Percentiles rank a stretch among this genome's conserved stretches.
Evolutionary conservation across 176 grass and related monocot species (phyloP).

Genomic region (Cenchrus americanus): DNA sequence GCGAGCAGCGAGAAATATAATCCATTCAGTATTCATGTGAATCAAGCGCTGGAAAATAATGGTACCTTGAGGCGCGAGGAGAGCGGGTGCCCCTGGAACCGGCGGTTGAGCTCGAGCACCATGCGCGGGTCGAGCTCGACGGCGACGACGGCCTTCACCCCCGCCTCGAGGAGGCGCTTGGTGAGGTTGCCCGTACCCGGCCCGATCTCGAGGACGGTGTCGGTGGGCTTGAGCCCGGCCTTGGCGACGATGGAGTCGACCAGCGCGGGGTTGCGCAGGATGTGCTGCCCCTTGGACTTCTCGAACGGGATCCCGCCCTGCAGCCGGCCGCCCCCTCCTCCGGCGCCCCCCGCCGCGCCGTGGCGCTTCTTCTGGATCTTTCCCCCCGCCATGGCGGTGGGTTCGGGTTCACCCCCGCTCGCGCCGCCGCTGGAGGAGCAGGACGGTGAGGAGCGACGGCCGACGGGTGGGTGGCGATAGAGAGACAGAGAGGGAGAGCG

Average conservation of each 20-base stretch:
- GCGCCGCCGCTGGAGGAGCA: background rate
- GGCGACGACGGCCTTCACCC: constrained; percentile 84
- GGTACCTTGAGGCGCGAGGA: constrained; percentile 74
- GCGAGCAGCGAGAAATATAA: background rate
- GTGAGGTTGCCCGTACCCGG: constrained; percentile 96
- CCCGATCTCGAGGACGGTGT: constrained; percentile 94
- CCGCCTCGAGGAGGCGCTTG: constrained; percentile 82
- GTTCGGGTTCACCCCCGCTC: background rate
- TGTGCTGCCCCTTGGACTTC: constrained; percentile 98
- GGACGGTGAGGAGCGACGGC: background rate
- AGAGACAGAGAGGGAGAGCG: background rate
- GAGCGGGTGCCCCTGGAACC: constrained; percentile 83
- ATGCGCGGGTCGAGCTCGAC: constrained; percentile 98
- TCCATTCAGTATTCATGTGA: background rate
- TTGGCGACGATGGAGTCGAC: constrained; percentile 90
- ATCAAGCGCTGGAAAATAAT: background rate
- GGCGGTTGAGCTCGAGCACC: constrained; percentile 87
- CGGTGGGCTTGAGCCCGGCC: constrained; percentile 87
- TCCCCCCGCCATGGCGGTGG: constrained; percentile 64
- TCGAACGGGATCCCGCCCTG: constrained; percentile 90
- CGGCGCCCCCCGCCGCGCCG: constrained; percentile 30
- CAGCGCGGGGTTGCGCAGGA: constrained; percentile 78
- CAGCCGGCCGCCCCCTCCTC: constrained; percentile 46
- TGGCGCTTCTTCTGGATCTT: constrained; percentile 89
- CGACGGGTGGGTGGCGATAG: background rate